Base-by-base conservation (phyloP, 805 yeast genomes). In the Debaryomyces hansenii region DNA sequence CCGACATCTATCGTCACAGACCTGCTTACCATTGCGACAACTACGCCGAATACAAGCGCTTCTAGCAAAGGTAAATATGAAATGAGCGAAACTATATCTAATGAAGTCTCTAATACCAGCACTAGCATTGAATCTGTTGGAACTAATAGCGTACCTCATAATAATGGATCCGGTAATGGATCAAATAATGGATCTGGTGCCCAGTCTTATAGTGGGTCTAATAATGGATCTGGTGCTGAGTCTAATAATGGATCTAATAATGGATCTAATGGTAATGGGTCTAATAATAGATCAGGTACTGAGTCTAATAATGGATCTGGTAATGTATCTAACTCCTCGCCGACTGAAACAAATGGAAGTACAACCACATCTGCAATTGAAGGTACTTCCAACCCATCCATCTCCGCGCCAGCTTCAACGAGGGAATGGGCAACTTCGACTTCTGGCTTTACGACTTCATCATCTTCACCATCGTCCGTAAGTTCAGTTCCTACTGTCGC, bases 51-150 rank as follows among this genome's bases (percentile, higher is more conserved):
- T 10, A 28, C 12, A 28, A 28, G 12, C 12, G 2, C 12, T 28
- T 28, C 32, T 28, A 12, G 4, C 32, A 28, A 28, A 10, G 32
- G 4, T 28, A 16, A 16, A 2, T 16, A 16, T 16, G 4, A 16
- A 16, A 16, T 4, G 18, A 16, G 18, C 18, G 18, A 16, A 16
- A 16, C 18, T 16, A 4, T 16, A 4, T 3, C 32, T 4, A 12
- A 4, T 12, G 12, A 28, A 10, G 32, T 10, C 12, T 28, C 32
- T 28, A 12, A 4, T 28, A 28, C 12, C 10, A 12, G 4, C 12
- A 10, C 32, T 28, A 28, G 32, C 32, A 28, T 10, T 28, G 32
- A 12, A 10, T 41, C 50, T n/a, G 49, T 14, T n/a, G 14, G 21
- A 37, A 24, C 12, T 37, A 12, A 10, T 18, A 20, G 40, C 21